These are phyloP conservation scores for Ceratocystis papillata DNA, from an alignment of 2,329 filamentous ascomycete genomes.

Conservation along the genomic window DNA sequence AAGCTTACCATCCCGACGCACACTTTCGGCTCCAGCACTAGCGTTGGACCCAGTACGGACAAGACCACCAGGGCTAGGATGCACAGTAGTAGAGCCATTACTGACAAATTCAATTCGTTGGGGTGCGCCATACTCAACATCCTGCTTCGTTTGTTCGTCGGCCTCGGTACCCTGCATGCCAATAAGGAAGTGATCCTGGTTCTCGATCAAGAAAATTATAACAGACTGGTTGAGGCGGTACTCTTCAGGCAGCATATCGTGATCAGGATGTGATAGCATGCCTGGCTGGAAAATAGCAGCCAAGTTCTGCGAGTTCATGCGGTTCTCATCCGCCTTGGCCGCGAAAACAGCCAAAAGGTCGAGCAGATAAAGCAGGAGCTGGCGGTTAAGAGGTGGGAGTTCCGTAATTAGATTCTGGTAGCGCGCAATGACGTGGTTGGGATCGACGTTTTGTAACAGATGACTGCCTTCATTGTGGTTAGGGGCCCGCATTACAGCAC, in stretches of 20 bases:
- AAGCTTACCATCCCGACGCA: conserved; percentile 67
- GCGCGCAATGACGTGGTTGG: conserved; percentile 61
- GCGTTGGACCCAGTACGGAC: conserved; percentile 74
- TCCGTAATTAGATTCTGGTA: conserved; percentile 91
- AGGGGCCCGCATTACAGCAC: conserved; percentile 60
- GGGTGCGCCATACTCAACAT: conserved; percentile 59
- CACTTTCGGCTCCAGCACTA: conserved; percentile 77
- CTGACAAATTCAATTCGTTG: conserved; percentile 26
- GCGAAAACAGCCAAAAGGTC: conserved; percentile 94
- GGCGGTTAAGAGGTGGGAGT: conserved; percentile 81
- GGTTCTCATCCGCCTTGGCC: conserved; percentile 90
- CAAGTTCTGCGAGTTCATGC: conserved; percentile 90
- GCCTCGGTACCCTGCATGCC: conserved; percentile 98
- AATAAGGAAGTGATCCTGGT: conserved; percentile 95
- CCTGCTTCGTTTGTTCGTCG: conserved; percentile 63
- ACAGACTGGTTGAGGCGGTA: conserved; percentile 95
- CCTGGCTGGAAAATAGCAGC: conserved; percentile 97
- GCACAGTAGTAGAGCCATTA: not conserved
- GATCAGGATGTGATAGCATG: conserved; percentile 82
- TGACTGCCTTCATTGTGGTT: conserved; percentile 59
- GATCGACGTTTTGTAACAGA: conserved; percentile 52
- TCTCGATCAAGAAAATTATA: conserved; percentile 93
- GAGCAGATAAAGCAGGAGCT: conserved; percentile 87
- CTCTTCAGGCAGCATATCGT: conserved; percentile 91
- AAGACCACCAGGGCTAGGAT: conserved; percentile 37